These are phyloP conservation scores for Chionographis japonica DNA, from an alignment of 106 monocot species.

Conservation along the genomic window DNA sequence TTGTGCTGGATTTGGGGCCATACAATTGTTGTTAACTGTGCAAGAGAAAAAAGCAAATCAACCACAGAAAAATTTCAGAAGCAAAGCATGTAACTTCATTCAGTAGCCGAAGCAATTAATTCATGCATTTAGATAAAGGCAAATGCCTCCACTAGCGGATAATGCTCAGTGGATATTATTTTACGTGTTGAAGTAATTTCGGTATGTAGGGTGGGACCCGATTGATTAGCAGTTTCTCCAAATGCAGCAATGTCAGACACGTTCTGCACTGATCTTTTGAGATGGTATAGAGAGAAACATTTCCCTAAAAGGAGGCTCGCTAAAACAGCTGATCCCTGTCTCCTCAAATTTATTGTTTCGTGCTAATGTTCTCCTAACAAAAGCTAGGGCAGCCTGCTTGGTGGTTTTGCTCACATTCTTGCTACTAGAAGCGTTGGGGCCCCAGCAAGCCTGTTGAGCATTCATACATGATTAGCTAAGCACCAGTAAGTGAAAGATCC, in stretches of 20 bases:
- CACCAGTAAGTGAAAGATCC: not conserved
- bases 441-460: conserved; percentile 29
- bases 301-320: conserved; percentile 41
- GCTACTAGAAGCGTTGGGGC: conserved; percentile 28
- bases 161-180: not conserved
- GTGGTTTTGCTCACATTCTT: conserved; percentile 41
- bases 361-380: conserved; percentile 44
- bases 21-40: conserved; percentile 15
- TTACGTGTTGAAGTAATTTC: conserved; percentile 12
- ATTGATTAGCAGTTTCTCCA: conserved; percentile 7
- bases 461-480: not conserved
- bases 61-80: not conserved
- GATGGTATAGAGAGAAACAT: conserved; percentile 31
- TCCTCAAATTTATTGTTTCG: conserved; percentile 43
- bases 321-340: conserved; percentile 41
- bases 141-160: not conserved
- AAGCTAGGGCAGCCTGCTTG: conserved; percentile 32
- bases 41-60: not conserved
- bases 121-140: not conserved
- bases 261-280: conserved; percentile 13
- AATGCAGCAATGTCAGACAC: conserved; percentile 1
- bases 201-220: not conserved
- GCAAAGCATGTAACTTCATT: not conserved
- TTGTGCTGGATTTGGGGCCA: conserved; percentile 7
- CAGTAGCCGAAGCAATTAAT: too few species aligned